Percentiles rank a stretch among this genome's conserved stretches.
Evolutionary conservation across 805 yeast species (phyloP).

Genomic region (Suhomyces sp.): DNA sequence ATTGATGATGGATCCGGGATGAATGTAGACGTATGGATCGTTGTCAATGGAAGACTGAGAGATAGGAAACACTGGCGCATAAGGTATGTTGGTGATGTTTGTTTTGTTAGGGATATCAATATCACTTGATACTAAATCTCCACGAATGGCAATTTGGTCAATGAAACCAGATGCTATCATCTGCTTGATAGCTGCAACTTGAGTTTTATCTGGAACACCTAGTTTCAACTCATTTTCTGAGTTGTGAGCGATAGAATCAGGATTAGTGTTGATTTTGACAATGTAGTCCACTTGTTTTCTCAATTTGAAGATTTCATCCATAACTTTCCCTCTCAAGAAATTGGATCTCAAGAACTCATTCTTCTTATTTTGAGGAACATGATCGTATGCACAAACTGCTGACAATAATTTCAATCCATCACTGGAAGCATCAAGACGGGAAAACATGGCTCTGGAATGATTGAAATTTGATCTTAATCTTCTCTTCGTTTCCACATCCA

Average conservation of each 20-base stretch:
- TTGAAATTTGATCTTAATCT: constrained; percentile 50
- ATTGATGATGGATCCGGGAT: constrained; percentile 69
- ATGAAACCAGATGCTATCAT: constrained; percentile 90
- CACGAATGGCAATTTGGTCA: constrained; percentile 86
- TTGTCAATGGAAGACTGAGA: constrained; percentile 30
- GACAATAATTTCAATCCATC: constrained; percentile 76
- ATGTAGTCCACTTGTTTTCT: constrained; percentile 77
- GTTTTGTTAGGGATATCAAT: constrained; percentile 57
- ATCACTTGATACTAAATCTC: constrained; percentile 69
- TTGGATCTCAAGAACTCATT: constrained; percentile 53
- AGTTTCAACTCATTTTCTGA: constrained; percentile 44
- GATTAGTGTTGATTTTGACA: constrained; percentile 63
- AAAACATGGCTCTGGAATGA: constrained; percentile 59
- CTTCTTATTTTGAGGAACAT: constrained; percentile 51
- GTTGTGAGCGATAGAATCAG: constrained; percentile 56
- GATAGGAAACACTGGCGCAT: constrained; percentile 54
- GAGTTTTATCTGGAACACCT: constrained; percentile 66
- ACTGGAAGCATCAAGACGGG: constrained; percentile 66
- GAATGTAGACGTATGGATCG: constrained; percentile 69
- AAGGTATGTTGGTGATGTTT: constrained; percentile 61
- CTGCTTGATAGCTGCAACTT: constrained; percentile 79
- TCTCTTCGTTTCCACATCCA: constrained; percentile 40
- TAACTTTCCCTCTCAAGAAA: constrained; percentile 71
- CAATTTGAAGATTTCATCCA: constrained; percentile 83
- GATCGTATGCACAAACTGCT: constrained; percentile 86